phyloP scores from a whole-genome alignment of 2,329 filamentous ascomycete species.

The Hypoxylon sp. region DNA sequence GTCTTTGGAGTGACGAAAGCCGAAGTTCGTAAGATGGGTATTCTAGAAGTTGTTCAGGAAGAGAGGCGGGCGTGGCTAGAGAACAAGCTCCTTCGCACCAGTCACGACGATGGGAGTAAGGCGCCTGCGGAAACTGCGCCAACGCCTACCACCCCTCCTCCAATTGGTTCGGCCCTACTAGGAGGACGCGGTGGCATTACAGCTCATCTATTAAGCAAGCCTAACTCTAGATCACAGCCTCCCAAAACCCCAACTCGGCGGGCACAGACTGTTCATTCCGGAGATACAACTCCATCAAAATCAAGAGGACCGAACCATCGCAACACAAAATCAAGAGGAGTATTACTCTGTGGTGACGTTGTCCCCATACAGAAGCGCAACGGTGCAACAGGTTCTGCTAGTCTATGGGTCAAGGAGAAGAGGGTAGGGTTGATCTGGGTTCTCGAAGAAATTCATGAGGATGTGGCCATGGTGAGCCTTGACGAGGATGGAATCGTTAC shows the following conservation, averaged over 20 bases:
- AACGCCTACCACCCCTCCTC: constrained; percentile 55
- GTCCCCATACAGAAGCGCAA: constrained; percentile 98
- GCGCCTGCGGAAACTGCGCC: constrained; percentile 57
- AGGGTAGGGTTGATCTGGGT: constrained; percentile 96
- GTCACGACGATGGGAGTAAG: constrained; percentile 63
- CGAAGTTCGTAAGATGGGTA: constrained; percentile 94
- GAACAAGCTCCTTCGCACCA: constrained; percentile 80
- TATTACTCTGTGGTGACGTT: constrained; percentile 96
- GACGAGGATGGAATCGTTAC: constrained; percentile 83
- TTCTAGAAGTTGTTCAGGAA: constrained; percentile 92
- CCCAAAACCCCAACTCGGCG: constrained; percentile 70
- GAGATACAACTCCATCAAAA: constrained; percentile 69
- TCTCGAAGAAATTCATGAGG: constrained; percentile 96
- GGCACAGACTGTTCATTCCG: constrained; percentile 75
- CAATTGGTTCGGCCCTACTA: constrained; percentile 69
- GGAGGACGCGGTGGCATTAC: constrained; percentile 84
- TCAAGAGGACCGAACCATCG: constrained; percentile 73
- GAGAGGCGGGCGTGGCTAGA: constrained; percentile 92
- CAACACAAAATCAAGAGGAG: constrained; percentile 84
- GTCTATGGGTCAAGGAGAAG: constrained; percentile 99
- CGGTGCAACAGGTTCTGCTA: constrained; percentile 90
- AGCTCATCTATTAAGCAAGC: constrained; percentile 88
- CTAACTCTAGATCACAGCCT: constrained; percentile 70
- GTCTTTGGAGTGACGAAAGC: constrained; percentile 99
- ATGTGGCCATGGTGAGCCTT: constrained; percentile 82